Evolutionary conservation across 192 early-diverging fungal species (phyloP).

Genomic region (Coemansia sp.): DNA sequence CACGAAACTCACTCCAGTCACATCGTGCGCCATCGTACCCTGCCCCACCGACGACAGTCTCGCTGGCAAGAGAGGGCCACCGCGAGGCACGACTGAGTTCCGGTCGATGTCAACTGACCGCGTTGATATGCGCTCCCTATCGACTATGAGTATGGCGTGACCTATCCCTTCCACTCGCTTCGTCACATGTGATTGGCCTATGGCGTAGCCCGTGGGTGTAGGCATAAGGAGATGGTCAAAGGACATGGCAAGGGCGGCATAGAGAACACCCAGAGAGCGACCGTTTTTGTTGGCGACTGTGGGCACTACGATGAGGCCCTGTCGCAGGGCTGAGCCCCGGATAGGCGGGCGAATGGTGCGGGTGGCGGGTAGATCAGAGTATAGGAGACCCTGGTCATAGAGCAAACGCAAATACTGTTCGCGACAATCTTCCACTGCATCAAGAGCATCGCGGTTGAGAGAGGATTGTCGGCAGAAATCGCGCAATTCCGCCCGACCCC

Average conservation of each 20-base stretch:
- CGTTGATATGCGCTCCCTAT: slow-evolving; percentile 17
- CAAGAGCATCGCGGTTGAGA: slow-evolving; percentile 17
- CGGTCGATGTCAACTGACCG: slow-evolving; percentile 6
- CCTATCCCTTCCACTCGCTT: slow-evolving; percentile 15
- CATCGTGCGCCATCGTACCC: slow-evolving; percentile 11
- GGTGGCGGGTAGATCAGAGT: neutral
- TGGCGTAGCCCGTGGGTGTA: neutral
- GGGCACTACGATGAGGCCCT: slow-evolving; percentile 16
- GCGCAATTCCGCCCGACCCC: neutral
- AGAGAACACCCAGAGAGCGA: slow-evolving; percentile 11
- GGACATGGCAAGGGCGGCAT: slow-evolving; percentile 21
- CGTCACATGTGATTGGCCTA: slow-evolving; percentile 13
- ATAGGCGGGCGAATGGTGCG: neutral
- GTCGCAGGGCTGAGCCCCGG: neutral
- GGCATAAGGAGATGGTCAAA: slow-evolving; percentile 32
- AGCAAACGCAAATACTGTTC: slow-evolving; percentile 33
- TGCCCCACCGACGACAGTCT: slow-evolving; percentile 5
- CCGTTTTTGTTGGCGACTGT: slow-evolving; percentile 4
- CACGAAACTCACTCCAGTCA: slow-evolving; percentile 6
- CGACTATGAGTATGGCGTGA: slow-evolving; percentile 11
- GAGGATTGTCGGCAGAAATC: slow-evolving; percentile 11
- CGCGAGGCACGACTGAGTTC: neutral
- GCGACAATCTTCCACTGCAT: slow-evolving; percentile 29
- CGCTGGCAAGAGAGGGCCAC: slow-evolving; percentile 11
- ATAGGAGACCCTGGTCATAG: slow-evolving; percentile 8